These are phyloP conservation scores for Trypanosomatidae sp. DNA, from an alignment of 208 protist genomes.

Conservation along the genomic window DNA sequence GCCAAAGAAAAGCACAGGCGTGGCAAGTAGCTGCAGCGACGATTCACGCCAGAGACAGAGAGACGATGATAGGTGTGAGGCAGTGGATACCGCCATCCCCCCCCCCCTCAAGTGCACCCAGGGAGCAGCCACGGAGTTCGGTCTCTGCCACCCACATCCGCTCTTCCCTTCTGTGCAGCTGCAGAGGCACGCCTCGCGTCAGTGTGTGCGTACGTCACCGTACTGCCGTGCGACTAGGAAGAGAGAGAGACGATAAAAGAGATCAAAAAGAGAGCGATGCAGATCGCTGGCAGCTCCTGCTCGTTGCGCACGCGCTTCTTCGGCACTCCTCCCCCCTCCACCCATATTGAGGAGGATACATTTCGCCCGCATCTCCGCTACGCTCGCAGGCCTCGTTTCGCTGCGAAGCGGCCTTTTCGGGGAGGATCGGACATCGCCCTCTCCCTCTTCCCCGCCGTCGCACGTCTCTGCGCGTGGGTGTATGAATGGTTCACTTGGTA, in stretches of 20 bases:
- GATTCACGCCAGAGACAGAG: background rate
- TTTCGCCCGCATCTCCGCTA: background rate
- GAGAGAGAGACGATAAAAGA: too few relatives aligned
- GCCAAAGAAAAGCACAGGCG: background rate
- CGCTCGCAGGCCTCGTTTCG: background rate
- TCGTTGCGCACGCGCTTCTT: background rate
- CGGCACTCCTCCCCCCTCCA: too few relatives aligned
- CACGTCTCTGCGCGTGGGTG: background rate
- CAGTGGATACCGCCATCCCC: too few relatives aligned
- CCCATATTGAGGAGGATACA: background rate
- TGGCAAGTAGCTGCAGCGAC: background rate
- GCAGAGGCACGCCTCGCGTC: background rate
- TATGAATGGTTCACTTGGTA: too few relatives aligned
- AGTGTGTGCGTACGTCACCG: too few relatives aligned
- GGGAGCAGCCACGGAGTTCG: background rate
- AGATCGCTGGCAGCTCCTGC: background rate
- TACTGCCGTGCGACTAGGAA: too few relatives aligned
- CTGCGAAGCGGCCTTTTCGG: too few relatives aligned
- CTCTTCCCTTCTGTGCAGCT: background rate
- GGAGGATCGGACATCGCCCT: too few relatives aligned
- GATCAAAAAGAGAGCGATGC: too few relatives aligned
- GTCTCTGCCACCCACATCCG: background rate
- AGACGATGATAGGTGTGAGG: too few relatives aligned
- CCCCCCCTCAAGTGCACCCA: background rate
- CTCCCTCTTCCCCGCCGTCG: too few relatives aligned